These are phyloP conservation scores for Theileria annulata DNA, from an alignment of 169 alveolate species.

Conservation along the genomic window DNA sequence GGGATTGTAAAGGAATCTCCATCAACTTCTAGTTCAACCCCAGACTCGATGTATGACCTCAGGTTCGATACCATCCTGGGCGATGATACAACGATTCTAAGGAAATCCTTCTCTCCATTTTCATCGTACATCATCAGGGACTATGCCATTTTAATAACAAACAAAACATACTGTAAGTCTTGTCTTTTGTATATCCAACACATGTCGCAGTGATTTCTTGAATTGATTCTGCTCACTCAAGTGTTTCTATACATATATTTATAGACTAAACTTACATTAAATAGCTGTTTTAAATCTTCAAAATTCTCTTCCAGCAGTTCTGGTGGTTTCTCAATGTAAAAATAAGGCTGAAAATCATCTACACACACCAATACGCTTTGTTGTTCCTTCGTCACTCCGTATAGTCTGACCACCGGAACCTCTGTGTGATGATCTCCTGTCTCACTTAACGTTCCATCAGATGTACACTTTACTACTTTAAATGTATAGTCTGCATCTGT, in stretches of 20 bases:
- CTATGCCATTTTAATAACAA: conserved; percentile 6
- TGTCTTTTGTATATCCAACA: conserved; percentile 67
- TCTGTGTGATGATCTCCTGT: conserved; percentile 17
- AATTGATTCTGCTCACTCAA: conserved; percentile 63
- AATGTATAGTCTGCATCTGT: conserved; percentile 66
- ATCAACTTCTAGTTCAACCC: conserved; percentile 60
- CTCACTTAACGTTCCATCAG: neutral
- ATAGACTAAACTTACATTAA: conserved; percentile 23
- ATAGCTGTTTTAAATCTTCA: conserved; percentile 42
- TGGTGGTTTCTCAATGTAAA: conserved; percentile 72
- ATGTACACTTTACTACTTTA: neutral
- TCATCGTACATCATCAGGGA: conserved; percentile 75
- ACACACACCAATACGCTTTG: conserved; percentile 68
- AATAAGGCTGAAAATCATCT: conserved; percentile 71
- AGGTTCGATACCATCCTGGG: conserved; percentile 84
- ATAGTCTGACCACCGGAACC: conserved; percentile 64
- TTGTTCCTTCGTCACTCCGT: conserved; percentile 66
- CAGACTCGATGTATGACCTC: conserved; percentile 79
- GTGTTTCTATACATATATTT: conserved; percentile 46
- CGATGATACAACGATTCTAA: conserved; percentile 79
- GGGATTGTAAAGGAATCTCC: conserved; percentile 30
- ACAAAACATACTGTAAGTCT: conserved; percentile 13
- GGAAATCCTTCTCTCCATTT: conserved; percentile 71
- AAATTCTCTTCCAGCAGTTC: conserved; percentile 61
- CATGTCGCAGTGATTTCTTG: conserved; percentile 69